A percentile compares a stretch with the other conserved stretches of the same genome.
phyloP scores from a whole-genome alignment of 2,329 filamentous ascomycete species.

The Fusarium equiseti region DNA sequence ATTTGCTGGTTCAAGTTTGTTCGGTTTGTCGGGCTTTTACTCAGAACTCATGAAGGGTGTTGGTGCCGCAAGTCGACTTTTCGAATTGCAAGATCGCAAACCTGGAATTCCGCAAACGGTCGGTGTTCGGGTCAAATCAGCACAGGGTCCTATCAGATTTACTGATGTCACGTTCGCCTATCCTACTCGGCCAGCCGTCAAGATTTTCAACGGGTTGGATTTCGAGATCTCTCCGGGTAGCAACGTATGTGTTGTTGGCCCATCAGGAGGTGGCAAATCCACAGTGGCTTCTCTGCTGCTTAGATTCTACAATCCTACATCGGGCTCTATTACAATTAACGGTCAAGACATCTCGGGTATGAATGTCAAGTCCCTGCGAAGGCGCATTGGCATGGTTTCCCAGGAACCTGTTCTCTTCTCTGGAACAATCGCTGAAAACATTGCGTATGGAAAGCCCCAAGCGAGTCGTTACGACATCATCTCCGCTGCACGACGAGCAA shows the following conservation, averaged over 20 bases:
- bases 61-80: conserved; percentile 93
- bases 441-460: conserved; percentile 86
- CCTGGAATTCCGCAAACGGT: conserved; percentile 89
- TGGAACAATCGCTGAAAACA: conserved; percentile 87
- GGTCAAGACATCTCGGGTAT: conserved; percentile 85
- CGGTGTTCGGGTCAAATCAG: conserved; percentile 82
- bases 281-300: conserved; percentile 93
- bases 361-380: conserved; percentile 92
- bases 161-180: conserved; percentile 89
- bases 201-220: conserved; percentile 87
- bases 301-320: conserved; percentile 88
- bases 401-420: conserved; percentile 96
- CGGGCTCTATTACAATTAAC: conserved; percentile 83
- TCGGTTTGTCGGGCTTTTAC: conserved; percentile 95
- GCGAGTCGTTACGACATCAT: conserved; percentile 86
- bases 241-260: conserved; percentile 96
- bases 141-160: conserved; percentile 90
- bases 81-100: conserved; percentile 92
- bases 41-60: conserved; percentile 99
- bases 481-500: conserved; percentile 87
- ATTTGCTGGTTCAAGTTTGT: conserved; percentile 85
- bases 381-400: conserved; percentile 93
- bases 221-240: conserved; percentile 94
- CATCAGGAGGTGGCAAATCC: conserved; percentile 95
- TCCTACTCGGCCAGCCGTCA: conserved; percentile 90